Conservation (phyloP, 75 land plant species). For the Picea glauca region DNA sequence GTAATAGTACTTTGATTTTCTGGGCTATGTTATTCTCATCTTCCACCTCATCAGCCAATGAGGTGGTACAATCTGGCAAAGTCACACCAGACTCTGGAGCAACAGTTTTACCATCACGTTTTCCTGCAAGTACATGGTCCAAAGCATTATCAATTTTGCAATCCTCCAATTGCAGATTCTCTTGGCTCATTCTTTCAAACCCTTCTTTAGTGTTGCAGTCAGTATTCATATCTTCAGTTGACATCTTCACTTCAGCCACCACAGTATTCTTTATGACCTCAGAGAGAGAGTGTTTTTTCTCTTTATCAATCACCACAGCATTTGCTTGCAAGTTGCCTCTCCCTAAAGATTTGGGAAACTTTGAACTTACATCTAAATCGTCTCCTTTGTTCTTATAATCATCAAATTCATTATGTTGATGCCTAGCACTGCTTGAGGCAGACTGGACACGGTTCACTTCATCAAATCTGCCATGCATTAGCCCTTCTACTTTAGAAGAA, state of each 20-base stretch:
- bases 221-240: not conserved
- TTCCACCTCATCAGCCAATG: slow-evolving; percentile 12
- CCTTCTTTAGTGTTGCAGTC: not conserved
- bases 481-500: slow-evolving; percentile 29
- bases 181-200: not conserved
- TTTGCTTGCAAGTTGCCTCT: slow-evolving; percentile 4
- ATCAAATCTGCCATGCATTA: slow-evolving; percentile 37
- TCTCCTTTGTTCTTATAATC: slow-evolving; percentile 5
- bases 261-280: not conserved
- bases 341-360: not conserved
- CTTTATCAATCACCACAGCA: not conserved
- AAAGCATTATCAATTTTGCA: not conserved
- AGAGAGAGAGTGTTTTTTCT: not conserved
- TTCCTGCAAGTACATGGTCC: not conserved
- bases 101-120: not conserved
- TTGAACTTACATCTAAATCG: not conserved
- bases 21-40: slow-evolving; percentile 25
- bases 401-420: slow-evolving; percentile 14
- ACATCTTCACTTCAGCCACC: slow-evolving; percentile 1
- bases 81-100: not conserved
- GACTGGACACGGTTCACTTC: slow-evolving; percentile 34
- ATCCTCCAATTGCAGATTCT: not conserved
- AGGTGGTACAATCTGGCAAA: not conserved
- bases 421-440: slow-evolving; percentile 8
- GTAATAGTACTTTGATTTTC: slow-evolving; percentile 40